These are phyloP conservation scores for Lipomyces yamanashiensis DNA, from an alignment of 805 yeast genomes.

Conservation along the genomic window DNA sequence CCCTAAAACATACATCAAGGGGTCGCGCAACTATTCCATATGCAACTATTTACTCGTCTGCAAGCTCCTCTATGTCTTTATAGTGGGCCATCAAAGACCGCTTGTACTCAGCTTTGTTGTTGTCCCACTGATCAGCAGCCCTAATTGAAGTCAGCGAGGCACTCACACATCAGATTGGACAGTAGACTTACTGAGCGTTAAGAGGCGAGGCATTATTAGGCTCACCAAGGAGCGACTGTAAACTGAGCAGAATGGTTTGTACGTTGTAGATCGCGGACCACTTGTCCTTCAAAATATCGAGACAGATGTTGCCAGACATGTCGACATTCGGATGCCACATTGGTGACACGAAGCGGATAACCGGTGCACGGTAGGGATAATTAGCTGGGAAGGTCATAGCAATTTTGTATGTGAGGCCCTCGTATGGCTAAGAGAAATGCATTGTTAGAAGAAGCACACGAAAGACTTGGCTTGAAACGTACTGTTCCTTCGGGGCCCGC, in stretches of 20 bases:
- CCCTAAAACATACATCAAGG: background rate
- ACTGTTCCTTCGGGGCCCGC: slow-evolving; percentile 61
- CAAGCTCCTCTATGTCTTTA: slow-evolving; percentile 45
- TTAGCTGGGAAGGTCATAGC: slow-evolving; percentile 56
- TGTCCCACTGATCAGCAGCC: slow-evolving; percentile 61
- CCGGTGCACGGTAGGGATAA: slow-evolving; percentile 65
- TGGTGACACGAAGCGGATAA: slow-evolving; percentile 59
- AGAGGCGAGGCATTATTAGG: slow-evolving; percentile 64
- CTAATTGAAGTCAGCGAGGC: slow-evolving; percentile 11
- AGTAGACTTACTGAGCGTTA: slow-evolving; percentile 49
- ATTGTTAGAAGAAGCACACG: background rate
- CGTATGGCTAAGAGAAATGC: slow-evolving; percentile 50
- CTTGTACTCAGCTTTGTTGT: slow-evolving; percentile 51
- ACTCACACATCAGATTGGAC: background rate
- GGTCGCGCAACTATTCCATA: background rate
- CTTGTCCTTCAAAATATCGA: slow-evolving; percentile 65
- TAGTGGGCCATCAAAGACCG: slow-evolving; percentile 48
- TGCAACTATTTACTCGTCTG: slow-evolving; percentile 25
- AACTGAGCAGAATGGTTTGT: slow-evolving; percentile 61
- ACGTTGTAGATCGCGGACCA: slow-evolving; percentile 70
- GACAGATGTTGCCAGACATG: slow-evolving; percentile 66
- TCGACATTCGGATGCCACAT: slow-evolving; percentile 72
- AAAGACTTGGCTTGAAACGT: slow-evolving; percentile 6
- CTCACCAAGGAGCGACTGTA: slow-evolving; percentile 64
- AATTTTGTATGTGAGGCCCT: slow-evolving; percentile 57